Conservation (phyloP, 495 filamentous ascomycete genomes). For the Penicillium odoratum region DNA sequence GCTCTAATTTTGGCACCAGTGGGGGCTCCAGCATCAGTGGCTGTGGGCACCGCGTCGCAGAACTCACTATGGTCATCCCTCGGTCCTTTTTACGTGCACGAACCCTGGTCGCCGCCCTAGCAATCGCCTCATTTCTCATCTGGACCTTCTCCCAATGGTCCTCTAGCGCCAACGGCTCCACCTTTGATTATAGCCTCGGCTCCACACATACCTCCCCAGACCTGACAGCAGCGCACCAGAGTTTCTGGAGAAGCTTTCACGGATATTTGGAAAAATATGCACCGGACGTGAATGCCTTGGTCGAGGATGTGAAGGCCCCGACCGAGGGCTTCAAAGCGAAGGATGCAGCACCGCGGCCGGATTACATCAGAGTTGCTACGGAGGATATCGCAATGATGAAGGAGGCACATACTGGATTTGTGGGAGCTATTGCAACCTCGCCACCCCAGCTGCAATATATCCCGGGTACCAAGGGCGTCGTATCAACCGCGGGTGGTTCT, state of each 20-base stretch:
- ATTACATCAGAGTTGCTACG: slow-evolving; percentile 11
- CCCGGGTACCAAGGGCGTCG: slow-evolving; percentile 42
- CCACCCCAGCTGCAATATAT: slow-evolving; percentile 34
- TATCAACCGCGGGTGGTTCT: slow-evolving; percentile 36
- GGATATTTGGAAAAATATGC: slow-evolving; percentile 12
- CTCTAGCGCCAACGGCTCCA: neutral
- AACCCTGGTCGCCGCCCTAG: slow-evolving; percentile 21
- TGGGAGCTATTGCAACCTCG: slow-evolving; percentile 25
- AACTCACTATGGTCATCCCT: neutral
- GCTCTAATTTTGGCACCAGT: neutral
- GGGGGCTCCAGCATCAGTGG: neutral
- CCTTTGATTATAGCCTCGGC: neutral
- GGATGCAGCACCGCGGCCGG: slow-evolving; percentile 14
- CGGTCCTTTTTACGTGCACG: slow-evolving; percentile 16
- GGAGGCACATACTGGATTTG: slow-evolving; percentile 35
- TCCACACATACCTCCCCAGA: neutral
- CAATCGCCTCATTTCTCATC: slow-evolving; percentile 22
- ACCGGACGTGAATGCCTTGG: slow-evolving; percentile 7
- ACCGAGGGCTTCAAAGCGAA: slow-evolving; percentile 22
- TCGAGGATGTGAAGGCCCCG: slow-evolving; percentile 19
- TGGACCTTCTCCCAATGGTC: slow-evolving; percentile 21
- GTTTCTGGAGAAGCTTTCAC: slow-evolving; percentile 22
- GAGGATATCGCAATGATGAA: slow-evolving; percentile 28
- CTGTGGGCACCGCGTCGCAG: neutral
- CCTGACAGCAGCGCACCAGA: slow-evolving; percentile 16